phyloP scores from a whole-genome alignment of 2,329 filamentous ascomycete genomes.

The Metarhizium robertsii region DNA sequence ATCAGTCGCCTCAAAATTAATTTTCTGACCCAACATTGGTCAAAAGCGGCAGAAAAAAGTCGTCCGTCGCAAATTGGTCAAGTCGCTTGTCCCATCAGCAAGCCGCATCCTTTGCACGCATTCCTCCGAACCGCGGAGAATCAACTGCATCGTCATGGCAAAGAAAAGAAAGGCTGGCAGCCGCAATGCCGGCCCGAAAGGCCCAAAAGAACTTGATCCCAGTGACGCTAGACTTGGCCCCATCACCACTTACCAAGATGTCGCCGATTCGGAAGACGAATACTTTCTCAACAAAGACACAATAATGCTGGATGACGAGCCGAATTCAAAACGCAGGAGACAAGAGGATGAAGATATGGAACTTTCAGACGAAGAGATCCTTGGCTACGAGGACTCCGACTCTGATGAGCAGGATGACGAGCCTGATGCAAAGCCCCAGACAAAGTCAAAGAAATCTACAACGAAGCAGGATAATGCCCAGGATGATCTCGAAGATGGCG shows the following conservation, averaged over 20 bases:
- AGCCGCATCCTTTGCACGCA: too few relatives aligned
- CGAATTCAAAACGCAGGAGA: slow-evolving; percentile 66
- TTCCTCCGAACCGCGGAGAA: background rate
- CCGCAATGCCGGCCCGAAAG: slow-evolving; percentile 32
- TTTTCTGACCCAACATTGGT: too few relatives aligned
- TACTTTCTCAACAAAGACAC: slow-evolving; percentile 83
- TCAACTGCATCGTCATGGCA: slow-evolving; percentile 34
- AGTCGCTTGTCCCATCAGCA: too few relatives aligned
- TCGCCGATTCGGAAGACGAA: slow-evolving; percentile 90
- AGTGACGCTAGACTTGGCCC: slow-evolving; percentile 53
- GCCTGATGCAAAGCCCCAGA: slow-evolving; percentile 13
- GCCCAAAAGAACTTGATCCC: slow-evolving; percentile 45
- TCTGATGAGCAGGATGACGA: slow-evolving; percentile 30
- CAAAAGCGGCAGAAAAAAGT: too few relatives aligned
- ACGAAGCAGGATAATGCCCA: slow-evolving; percentile 21
- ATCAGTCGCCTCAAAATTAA: too few relatives aligned
- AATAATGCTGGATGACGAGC: slow-evolving; percentile 75
- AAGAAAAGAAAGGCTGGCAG: slow-evolving; percentile 64
- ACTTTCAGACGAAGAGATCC: slow-evolving; percentile 52
- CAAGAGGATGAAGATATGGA: slow-evolving; percentile 62
- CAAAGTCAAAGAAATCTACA: slow-evolving; percentile 11
- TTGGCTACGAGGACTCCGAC: slow-evolving; percentile 37
- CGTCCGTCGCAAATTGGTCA: too few relatives aligned
- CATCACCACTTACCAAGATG: slow-evolving; percentile 63
- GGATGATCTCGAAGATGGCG: slow-evolving; percentile 46